Base-by-base conservation (phyloP, 805 yeast species). In the Starmera amethionina region DNA sequence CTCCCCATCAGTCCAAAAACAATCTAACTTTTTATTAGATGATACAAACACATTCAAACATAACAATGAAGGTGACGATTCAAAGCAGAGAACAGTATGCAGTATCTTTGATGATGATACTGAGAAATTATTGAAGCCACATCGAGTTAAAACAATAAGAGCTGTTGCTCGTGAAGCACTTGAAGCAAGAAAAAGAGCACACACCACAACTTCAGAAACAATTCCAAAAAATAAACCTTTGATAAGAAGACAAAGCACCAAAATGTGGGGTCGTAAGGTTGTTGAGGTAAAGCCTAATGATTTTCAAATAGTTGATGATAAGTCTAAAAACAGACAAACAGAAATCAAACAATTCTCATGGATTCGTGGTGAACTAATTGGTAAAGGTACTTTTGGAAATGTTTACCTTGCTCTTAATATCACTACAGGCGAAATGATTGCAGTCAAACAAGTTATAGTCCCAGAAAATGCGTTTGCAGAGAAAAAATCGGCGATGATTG, bases 361-460 rank as follows among this genome's bases (percentile, higher is more conserved):
- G 99, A 82, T 94, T 38, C 87, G 87, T 56, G 99, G 99, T 70
- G 97, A 89, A 54, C 68, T 93, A 46, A 87, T 93, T 42, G 99
- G 99, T 0, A 77, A 86, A 43, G 99, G 99, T 0, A 89, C 97
- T 1, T 93, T 89, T 67, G 99, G 98, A 9, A 80, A 85, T 31
- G 99, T 93, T 1, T 90, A 73, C 55, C 67, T 93, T 41, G 97
- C 96, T 1, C 70, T 93, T 54, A 93, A 93, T 59, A 89, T 88
- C 14, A 93, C 97, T 1, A 87, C 96, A 0, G 97, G 97, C 40
- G 99, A 93, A 54, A 88, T 93, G 95, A 82, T 93, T 65, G 99
- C 99, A 0, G 98, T 93, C 3, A 93, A 93, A 56, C 98, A 93
- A 60, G 96, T 90, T 3, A 79, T 73, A 34, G 80, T 82, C 11